Evolutionary conservation across 257 asterid species (phyloP), one percentile per base, ranked within the genome.

Genomic region (Gentiana macrophylla): DNA sequence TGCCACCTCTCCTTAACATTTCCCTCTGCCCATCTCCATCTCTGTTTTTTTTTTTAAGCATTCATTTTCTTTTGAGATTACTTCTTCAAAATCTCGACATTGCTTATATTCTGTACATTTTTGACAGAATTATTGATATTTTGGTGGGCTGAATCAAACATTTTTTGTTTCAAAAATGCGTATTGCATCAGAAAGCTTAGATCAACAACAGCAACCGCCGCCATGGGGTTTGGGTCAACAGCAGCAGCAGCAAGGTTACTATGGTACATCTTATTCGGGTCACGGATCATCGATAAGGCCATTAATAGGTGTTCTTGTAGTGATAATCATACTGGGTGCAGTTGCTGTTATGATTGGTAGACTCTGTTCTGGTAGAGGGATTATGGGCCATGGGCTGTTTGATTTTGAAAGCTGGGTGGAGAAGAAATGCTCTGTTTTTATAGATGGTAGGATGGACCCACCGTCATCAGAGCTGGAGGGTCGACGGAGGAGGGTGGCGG

Each of bases 371-470:
- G 95, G 95, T 10, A 76, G 95, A 63, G 78, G 79, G 12, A 74
- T 90, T 32, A 69, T 76, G 77, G 96, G 96, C 3, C 76, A 38
- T 1, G 89, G 74, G 3, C 80, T 69, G 77, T 84, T 80, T 70
- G 96, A 86, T 63, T 72, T 86, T 12, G 96, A 86, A 52, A 67
- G 83, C 37, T 90, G 98, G 98, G 83, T 79, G 2, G 98, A 90
- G 65, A 68, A 76, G n/a, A 90, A 86, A 75, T 90, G 96, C 65
- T 77, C 83, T 6, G 67, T 94, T 55, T 90, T 96, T 65, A 74
- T 90, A n/a, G 95, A 86, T 36, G 96, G 96, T 6, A 76, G 89
- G 68, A 69, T 80, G 67, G 78, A 78, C 56, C 74, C 73, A 33
- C 78, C 78, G 6, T 69, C 60, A n/a, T 81, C 83, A 12, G 77